These are phyloP conservation scores for Tagetes erecta DNA, from an alignment of 129 eudicot species.

Conservation along the genomic window DNA sequence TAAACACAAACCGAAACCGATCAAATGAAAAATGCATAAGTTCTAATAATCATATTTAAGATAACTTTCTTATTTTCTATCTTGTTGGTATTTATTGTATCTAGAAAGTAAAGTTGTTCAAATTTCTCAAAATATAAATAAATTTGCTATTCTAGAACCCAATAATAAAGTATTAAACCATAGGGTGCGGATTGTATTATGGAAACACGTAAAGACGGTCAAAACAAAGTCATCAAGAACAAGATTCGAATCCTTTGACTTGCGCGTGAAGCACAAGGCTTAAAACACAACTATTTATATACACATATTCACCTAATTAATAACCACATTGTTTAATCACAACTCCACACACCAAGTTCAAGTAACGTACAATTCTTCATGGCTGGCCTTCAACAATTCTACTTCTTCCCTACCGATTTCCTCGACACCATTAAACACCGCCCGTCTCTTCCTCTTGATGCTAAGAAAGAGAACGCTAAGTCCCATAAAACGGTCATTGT, in stretches of 20 bases:
- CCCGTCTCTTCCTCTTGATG: conserved; percentile 3
- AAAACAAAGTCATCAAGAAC: conserved; percentile 30
- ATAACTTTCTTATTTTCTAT: too few relatives aligned
- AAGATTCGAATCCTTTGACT: conserved; percentile 27
- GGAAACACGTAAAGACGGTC: conserved; percentile 19
- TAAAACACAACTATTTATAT: neutral
- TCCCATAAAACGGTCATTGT: neutral
- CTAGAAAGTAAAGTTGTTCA: too few relatives aligned
- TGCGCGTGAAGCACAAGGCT: conserved; percentile 21
- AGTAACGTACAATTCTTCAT: neutral
- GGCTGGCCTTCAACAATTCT: conserved; percentile 45
- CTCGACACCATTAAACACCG: conserved; percentile 35
- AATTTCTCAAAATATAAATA: neutral
- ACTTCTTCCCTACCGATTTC: conserved; percentile 41
- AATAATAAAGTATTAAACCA: neutral
- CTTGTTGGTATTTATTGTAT: too few relatives aligned
- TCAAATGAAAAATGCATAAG: too few relatives aligned
- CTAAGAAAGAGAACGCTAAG: neutral
- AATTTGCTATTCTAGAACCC: neutral
- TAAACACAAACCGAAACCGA: too few relatives aligned
- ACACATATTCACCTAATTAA: neutral
- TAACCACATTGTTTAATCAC: neutral
- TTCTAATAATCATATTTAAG: too few relatives aligned
- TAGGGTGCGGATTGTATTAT: neutral
- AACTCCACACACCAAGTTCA: neutral